Conservation (phyloP, 1,284 basidiomycete genomes). For the Vanrija sp. region DNA sequence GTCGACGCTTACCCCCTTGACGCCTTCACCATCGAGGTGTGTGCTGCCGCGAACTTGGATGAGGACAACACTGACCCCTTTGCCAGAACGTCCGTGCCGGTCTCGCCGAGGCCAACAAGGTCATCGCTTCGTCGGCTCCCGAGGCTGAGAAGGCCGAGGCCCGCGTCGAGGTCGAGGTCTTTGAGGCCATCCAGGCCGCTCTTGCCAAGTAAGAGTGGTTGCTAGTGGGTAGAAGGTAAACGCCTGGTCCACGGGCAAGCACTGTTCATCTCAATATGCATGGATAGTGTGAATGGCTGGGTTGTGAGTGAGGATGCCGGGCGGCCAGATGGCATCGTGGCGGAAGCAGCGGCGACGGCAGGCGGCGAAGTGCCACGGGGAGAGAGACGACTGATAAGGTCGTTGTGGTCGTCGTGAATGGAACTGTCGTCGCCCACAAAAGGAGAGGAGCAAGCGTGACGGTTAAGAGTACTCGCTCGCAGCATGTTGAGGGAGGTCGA, state of each 20-base stretch:
- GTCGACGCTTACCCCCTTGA: constrained; percentile 94
- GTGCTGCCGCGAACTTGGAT: constrained; percentile 1
- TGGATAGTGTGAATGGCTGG: too few species aligned
- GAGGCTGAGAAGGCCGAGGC: constrained; percentile 94
- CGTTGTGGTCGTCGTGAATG: too few species aligned
- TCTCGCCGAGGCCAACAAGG: constrained; percentile 83
- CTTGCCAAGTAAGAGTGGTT: constrained; percentile 38
- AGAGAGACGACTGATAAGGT: too few species aligned
- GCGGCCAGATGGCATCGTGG: too few species aligned
- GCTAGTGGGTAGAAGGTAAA: neutral
- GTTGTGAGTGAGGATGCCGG: too few species aligned
- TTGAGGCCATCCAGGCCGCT: constrained; percentile 88
- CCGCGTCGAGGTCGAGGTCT: constrained; percentile 91
- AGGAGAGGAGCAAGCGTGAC: too few species aligned
- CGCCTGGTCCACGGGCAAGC: neutral
- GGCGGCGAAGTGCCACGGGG: too few species aligned
- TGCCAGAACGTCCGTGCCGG: constrained; percentile 79
- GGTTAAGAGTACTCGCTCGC: too few species aligned
- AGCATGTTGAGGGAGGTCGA: too few species aligned
- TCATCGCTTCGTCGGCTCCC: constrained; percentile 73
- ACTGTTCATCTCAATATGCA: too few species aligned
- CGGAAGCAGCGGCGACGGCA: too few species aligned
- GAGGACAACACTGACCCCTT: neutral
- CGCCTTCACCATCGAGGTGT: constrained; percentile 55
- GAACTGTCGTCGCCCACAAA: too few species aligned